Evolutionary conservation across 2,329 filamentous ascomycete genomes (phyloP), one percentile per base, ranked within the genome.

Genomic region (Xylaria sp.): DNA sequence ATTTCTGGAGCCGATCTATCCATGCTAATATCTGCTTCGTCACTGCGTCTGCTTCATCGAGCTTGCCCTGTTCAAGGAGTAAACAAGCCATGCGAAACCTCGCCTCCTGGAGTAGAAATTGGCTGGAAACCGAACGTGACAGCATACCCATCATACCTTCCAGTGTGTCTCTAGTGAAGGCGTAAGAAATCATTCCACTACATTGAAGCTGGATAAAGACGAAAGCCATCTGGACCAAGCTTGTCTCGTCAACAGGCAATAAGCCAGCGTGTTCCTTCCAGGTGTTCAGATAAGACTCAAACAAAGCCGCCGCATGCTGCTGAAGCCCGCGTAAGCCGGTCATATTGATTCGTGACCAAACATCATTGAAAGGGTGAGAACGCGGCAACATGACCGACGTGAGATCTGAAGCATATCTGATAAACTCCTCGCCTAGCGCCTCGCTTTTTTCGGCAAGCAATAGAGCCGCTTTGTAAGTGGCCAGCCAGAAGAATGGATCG

Each of bases 401-500:
- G 8, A 77, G 71, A 34, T 71, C 67, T 13, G 76, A 74, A 34
- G 75, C 75, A 50, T 76, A 77, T 41, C 69, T 63, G 18, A 77
- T 67, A 56, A 76, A 77, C 3, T 65, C 64, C 8, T 76, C 70
- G 36, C 69, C 75, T 15, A 77, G 72, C 28, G 67, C 66, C 43
- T 48, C 20, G 45, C 74, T 72, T 39, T 69, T 68, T 30, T 71
- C 63, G n/a, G 71, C 69, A n/a, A 77, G 74, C 10, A 75, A 64
- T 34, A 77, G 67, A 34, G 70, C 73, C 6, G 75, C 76, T 61
- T 75, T 75, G 46, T 76, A 76, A 8, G 76, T 76, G 9, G 75
- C 74, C 25, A 75, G 50, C 74, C 74, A 76, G 56, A 77, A 77
- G 70, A 76, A 75, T 1, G 76, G 74, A 28, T 77, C 76, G 4